Conservation (phyloP, 2,329 filamentous ascomycete genomes). For the Trichophyton benhamiae region DNA sequence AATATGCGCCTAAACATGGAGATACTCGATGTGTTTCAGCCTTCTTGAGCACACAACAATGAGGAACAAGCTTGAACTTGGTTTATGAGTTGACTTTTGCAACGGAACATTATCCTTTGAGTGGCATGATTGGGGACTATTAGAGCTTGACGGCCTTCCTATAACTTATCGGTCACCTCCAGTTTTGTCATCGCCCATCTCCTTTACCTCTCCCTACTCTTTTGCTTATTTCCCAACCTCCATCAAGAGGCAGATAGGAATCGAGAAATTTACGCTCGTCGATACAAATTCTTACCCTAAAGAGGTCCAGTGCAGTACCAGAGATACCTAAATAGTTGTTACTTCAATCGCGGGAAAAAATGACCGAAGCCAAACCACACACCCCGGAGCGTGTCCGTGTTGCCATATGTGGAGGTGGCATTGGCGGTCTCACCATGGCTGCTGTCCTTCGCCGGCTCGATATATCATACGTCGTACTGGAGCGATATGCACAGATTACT, state of each 20-base stretch:
- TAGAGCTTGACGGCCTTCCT: neutral
- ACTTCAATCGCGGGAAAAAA: neutral
- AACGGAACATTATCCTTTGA: neutral
- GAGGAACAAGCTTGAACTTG: neutral
- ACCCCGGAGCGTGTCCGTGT: constrained; percentile 4
- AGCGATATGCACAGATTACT: constrained; percentile 7
- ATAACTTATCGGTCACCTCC: neutral
- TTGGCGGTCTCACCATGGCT: constrained; percentile 8
- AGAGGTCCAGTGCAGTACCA: neutral
- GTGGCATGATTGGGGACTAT: neutral
- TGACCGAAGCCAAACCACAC: neutral
- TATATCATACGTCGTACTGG: constrained; percentile 7
- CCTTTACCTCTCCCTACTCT: neutral
- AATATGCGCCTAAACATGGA: neutral
- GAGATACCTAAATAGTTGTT: no score
- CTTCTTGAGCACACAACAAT: neutral
- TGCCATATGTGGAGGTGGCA: constrained; percentile 6
- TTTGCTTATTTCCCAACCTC: neutral
- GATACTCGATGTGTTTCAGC: neutral
- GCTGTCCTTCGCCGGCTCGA: constrained; percentile 5
- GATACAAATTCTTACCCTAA: neutral
- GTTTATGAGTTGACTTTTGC: neutral
- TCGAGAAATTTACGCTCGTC: neutral
- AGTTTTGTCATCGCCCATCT: neutral
- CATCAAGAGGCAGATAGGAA: neutral